Base-by-base conservation (phyloP, 768 basidiomycete species). In the Termitomyces sp. region DNA sequence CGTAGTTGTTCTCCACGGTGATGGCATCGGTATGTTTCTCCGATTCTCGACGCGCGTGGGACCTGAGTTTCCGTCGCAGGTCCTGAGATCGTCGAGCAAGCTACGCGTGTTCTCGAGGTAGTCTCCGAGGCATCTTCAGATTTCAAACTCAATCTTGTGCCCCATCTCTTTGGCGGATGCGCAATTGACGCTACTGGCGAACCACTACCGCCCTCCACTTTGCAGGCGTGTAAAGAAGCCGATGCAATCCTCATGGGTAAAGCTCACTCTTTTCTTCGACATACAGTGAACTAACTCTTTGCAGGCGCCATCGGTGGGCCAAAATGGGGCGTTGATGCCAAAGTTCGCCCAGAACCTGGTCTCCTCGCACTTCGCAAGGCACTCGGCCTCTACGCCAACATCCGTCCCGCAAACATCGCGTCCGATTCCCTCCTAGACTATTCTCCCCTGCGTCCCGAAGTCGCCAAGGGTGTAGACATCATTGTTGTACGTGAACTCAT, bases 301-400 rank as follows among this genome's bases (percentile, higher is more conserved):
- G 1, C 56, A 98, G 96, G 96, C 63, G 89, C 96, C 19, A 91
- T 98, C 63, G 97, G 97, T 57, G 97, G 97, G n/a, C 97, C 97
- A 14, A 98, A 98, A 74, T 99, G 97, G 97, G 95, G 94, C 47
- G 89, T 95, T 3, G 83, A 86, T 56, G 81, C 84, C 59, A 87
- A 89, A 70, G 84, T 98, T 53, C 87, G 97, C 55, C 97, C 97
- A 17, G 97, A 99, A 71, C 84, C 85, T 59, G 97, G 97, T 54
- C 82, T 99, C 11, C 85, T 99, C 29, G 70, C 77, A 7, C 82
- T 99, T 52, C 87, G 97, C 63, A 98, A 99, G 73, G 85, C 83
- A 29, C 87, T 98, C 53, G 96, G 95, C 21, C 83, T 98, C 47
- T 98, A 95, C 75, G 96, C 94, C 69, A 99, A 99, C 76, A 97